These are phyloP conservation scores for Malus hybrid DNA, from an alignment of 331 rosid species.

Conservation along the genomic window DNA sequence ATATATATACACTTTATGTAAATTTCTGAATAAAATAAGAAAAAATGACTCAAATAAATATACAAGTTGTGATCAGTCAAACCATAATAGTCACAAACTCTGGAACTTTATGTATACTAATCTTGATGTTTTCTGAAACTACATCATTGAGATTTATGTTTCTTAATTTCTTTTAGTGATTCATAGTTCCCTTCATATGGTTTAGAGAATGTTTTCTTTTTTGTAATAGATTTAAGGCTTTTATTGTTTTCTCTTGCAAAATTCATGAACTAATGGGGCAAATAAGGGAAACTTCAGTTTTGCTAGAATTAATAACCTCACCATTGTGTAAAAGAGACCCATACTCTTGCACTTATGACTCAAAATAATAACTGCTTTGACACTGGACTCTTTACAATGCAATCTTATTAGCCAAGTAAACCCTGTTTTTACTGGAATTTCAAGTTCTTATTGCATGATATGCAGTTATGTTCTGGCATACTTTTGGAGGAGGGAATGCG, in stretches of 20 bases:
- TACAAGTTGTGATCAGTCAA: no score
- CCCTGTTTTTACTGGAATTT: background rate
- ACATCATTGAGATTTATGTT: background rate
- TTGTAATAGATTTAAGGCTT: background rate
- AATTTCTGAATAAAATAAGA: no score
- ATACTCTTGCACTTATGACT: background rate
- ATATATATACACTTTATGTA: no score
- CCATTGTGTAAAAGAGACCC: background rate
- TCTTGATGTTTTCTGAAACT: background rate
- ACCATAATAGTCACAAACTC: background rate
- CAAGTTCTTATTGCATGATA: background rate
- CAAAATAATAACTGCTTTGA: background rate
- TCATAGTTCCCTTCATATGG: background rate
- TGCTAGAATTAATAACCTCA: background rate
- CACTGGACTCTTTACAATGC: background rate
- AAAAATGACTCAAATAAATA: no score
- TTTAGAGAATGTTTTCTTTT: background rate
- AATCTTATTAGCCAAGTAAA: background rate
- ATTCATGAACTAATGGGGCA: background rate
- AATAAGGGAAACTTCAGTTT: background rate
- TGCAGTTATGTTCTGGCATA: slow-evolving; percentile 73
- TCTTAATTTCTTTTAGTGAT: background rate
- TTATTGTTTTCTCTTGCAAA: background rate
- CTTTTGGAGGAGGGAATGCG: slow-evolving; percentile 45
- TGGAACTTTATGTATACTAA: background rate